phyloP scores from a whole-genome alignment of 768 basidiomycete genomes.

The Tephrocybe sp. region DNA sequence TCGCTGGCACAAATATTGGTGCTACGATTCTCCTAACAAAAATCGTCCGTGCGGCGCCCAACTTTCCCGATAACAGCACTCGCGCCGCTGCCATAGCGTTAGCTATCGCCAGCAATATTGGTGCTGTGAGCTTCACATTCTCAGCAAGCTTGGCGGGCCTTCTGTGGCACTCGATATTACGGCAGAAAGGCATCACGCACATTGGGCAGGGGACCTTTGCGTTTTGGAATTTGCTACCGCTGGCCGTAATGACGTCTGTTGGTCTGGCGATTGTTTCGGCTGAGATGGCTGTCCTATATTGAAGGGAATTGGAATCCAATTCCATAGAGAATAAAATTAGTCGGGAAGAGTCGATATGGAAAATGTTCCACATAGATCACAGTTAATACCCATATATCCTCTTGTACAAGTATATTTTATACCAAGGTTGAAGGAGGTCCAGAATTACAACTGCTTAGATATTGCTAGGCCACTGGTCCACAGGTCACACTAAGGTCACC shows the following conservation, averaged over 20 bases:
- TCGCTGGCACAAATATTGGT: constrained; percentile 26
- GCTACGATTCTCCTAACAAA: constrained; percentile 77
- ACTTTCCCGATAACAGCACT: constrained; percentile 33
- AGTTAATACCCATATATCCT: not conserved
- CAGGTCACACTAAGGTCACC: no score
- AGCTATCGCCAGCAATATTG: constrained; percentile 87
- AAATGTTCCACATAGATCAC: no score
- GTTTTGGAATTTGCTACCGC: constrained; percentile 67
- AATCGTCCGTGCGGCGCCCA: constrained; percentile 57
- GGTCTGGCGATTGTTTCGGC: constrained; percentile 73
- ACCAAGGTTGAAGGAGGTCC: no score
- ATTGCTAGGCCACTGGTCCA: no score
- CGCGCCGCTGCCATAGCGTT: constrained; percentile 71
- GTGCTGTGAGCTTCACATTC: constrained; percentile 92
- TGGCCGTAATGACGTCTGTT: constrained; percentile 63
- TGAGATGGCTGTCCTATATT: constrained; percentile 66
- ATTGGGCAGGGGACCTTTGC: constrained; percentile 69
- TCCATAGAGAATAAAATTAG: not conserved
- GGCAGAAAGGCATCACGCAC: constrained; percentile 62
- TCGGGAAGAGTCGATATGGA: not conserved
- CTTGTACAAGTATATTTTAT: not conserved
- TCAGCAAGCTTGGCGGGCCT: constrained; percentile 90
- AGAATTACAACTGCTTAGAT: no score
- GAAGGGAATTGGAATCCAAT: not conserved
- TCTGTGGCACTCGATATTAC: constrained; percentile 77